Percentiles rank a stretch among this genome's conserved stretches.
These are phyloP conservation scores for Gossypium gossypioides DNA, from an alignment of 441 rosid genomes.

Conservation along the genomic window DNA sequence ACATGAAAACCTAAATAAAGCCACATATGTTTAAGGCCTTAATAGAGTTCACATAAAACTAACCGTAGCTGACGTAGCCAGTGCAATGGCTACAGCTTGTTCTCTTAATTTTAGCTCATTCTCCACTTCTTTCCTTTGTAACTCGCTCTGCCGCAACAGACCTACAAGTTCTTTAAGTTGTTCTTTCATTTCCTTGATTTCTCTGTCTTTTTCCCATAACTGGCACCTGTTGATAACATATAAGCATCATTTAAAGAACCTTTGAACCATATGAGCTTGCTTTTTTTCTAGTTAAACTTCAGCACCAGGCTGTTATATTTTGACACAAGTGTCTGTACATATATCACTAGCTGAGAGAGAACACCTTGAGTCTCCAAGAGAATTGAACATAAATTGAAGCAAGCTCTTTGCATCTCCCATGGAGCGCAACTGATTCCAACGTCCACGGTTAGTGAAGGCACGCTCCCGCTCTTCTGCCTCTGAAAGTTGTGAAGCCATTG, in stretches of 20 bases:
- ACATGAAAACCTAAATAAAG: not conserved
- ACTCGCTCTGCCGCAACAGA: slow-evolving; percentile 67
- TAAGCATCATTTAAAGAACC: not conserved
- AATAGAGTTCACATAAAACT: slow-evolving; percentile 8
- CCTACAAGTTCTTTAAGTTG: slow-evolving; percentile 81
- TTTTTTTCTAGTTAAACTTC: not conserved
- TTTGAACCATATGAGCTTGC: not conserved
- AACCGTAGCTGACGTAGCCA: slow-evolving; percentile 66
- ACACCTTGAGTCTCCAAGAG: slow-evolving; percentile 82
- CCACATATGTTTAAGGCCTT: not conserved
- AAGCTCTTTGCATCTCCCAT: slow-evolving; percentile 97
- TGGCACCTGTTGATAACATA: slow-evolving; percentile 53
- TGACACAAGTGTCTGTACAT: not conserved
- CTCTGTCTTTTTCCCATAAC: slow-evolving; percentile 79
- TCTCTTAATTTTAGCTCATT: slow-evolving; percentile 77
- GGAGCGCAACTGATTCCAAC: slow-evolving; percentile 94
- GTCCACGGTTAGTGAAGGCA: slow-evolving; percentile 77
- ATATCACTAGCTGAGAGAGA: slow-evolving; percentile 2
- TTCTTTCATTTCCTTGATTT: slow-evolving; percentile 88
- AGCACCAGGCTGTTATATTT: not conserved
- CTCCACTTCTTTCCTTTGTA: slow-evolving; percentile 67
- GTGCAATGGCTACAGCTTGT: slow-evolving; percentile 56
- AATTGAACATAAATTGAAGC: slow-evolving; percentile 88
- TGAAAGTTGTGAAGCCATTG: slow-evolving; percentile 98
- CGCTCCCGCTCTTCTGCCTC: slow-evolving; percentile 98